Evolutionary conservation across 345 rosid species (phyloP).

Genomic region (Angophora floribunda): DNA sequence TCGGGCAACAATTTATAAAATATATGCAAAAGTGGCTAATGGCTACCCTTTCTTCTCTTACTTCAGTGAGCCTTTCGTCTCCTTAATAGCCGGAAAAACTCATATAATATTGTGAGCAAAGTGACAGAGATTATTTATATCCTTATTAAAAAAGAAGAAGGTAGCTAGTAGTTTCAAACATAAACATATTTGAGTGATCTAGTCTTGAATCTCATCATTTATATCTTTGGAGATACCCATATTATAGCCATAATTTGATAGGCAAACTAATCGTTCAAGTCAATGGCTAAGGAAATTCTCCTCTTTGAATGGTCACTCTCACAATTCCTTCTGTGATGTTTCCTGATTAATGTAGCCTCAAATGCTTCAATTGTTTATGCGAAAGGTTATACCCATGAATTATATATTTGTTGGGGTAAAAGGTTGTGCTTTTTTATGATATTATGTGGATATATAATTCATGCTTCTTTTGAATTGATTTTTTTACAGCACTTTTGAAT

Average conservation of each 20-base stretch:
- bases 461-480: background rate
- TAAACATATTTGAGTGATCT: background rate
- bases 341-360: background rate
- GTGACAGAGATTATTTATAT: background rate
- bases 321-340: background rate
- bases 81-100: background rate
- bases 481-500: background rate
- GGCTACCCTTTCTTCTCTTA: background rate
- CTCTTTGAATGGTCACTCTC: background rate
- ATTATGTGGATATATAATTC: background rate
- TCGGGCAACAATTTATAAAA: background rate
- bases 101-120: background rate
- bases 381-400: background rate
- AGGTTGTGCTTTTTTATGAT: background rate
- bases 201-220: background rate
- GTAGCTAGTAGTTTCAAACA: background rate
- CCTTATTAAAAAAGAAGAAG: background rate
- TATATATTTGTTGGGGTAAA: background rate
- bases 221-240: background rate
- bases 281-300: background rate
- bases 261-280: background rate
- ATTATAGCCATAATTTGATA: background rate
- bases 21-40: too few species aligned
- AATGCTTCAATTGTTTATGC: background rate
- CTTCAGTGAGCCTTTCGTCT: background rate